Conservation (phyloP, 164 flowering plant genomes). For the Vitis rotundifolia region DNA sequence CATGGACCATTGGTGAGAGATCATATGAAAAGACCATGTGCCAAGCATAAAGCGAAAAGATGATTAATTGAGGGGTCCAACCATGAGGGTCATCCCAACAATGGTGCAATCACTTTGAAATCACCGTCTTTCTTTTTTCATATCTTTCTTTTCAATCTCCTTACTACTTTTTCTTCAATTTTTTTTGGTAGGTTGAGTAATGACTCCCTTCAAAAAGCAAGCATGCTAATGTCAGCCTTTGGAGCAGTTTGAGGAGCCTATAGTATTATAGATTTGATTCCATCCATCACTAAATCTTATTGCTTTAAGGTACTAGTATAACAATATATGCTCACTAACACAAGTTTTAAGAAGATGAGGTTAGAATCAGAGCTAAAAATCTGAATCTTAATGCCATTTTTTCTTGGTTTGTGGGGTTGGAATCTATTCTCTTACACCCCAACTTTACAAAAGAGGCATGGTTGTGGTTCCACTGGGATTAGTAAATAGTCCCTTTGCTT, state of each 20-base stretch:
- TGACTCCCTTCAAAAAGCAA: conserved; percentile 16
- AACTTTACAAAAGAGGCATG: conserved; percentile 21
- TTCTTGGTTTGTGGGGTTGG: conserved; percentile 25
- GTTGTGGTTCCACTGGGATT: conserved; percentile 23
- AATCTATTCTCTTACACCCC: conserved; percentile 23
- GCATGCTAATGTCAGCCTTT: conserved; percentile 25
- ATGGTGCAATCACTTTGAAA: too few species aligned
- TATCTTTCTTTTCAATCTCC: not conserved
- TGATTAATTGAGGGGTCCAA: too few species aligned
- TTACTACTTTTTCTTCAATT: not conserved
- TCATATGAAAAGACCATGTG: too few species aligned
- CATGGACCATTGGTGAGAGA: too few species aligned
- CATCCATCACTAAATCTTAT: not conserved
- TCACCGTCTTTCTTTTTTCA: too few species aligned
- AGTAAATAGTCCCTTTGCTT: conserved; percentile 3
- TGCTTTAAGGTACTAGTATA: not conserved
- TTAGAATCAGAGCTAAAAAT: not conserved
- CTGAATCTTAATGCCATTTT: conserved; percentile 1
- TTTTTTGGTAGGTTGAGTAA: not conserved
- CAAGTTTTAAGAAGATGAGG: conserved; percentile 9
- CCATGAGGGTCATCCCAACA: too few species aligned
- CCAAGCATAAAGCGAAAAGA: too few species aligned
- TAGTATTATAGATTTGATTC: not conserved
- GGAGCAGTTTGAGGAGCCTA: not conserved
- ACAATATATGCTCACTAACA: not conserved